Conservation (phyloP, 2,329 filamentous ascomycete species). For the Botrytis fabae region DNA sequence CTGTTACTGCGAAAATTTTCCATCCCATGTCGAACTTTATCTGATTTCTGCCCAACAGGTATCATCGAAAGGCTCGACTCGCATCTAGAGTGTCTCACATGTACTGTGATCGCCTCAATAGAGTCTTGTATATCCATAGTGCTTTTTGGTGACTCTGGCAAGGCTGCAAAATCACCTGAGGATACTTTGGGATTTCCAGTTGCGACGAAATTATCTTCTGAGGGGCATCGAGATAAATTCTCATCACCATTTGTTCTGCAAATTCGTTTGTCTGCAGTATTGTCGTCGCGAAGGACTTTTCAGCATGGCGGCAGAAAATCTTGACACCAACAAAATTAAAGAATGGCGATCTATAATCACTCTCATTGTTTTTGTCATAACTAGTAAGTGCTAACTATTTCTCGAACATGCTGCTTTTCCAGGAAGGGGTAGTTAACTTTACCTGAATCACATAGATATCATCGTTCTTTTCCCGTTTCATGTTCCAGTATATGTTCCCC, state of each 20-base stretch:
- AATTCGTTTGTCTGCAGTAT: not conserved
- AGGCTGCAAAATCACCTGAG: not conserved
- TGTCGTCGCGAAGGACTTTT: not conserved
- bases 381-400: conserved; percentile 56
- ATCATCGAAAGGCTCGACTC: not conserved
- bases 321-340: conserved; percentile 57
- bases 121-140: not conserved
- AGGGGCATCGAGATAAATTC: not conserved
- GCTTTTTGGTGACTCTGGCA: not conserved
- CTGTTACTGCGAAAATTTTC: not conserved
- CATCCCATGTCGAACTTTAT: not conserved
- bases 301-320: conserved; percentile 8
- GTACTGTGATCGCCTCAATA: conserved; percentile 2
- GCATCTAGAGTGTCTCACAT: not conserved
- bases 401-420: not conserved
- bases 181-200: not conserved
- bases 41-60: conserved; percentile 13
- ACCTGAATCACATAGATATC: conserved; percentile 52
- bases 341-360: conserved; percentile 71
- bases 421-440: conserved; percentile 18
- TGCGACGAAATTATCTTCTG: not conserved
- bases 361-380: conserved; percentile 66
- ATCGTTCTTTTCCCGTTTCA: conserved; percentile 69
- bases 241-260: not conserved
- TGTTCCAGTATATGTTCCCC: conserved; percentile 61